Evolutionary conservation across 495 filamentous ascomycete genomes (phyloP), one percentile per base, ranked within the genome.

Genomic region (Penicillium simplicissimum): DNA sequence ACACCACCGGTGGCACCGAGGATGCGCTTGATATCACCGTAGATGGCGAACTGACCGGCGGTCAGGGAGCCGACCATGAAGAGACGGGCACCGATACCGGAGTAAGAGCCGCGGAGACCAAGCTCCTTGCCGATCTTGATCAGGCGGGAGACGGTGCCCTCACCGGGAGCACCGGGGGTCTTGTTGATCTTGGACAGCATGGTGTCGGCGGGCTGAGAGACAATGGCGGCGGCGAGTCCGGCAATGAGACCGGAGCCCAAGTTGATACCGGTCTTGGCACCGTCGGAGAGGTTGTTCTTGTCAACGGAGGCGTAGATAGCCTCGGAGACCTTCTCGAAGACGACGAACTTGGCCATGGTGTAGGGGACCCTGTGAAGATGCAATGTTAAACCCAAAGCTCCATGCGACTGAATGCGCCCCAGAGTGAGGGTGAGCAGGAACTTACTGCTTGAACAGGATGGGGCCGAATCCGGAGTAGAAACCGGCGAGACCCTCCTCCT

Each of bases 141-240:
- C 63, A 98, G 82, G 77, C 95, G 91, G 79, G 80, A 84, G 66
- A 87, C 89, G 71, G 93, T 98, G 74, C 94, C 87, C 85, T 98
- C 94, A 80, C 95, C 95, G 59, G 95, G 95, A 49, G 88, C 82
- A 78, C 95, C 95, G 81, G 91, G 92, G 79, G 92, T 96, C 92
- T 98, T 98, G 91, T 98, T 98, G 87, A 98, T 98, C 88, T 98
- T 98, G 83, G 84, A 89, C 69, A 98, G 88, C 95, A 98, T 98
- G 73, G 95, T 98, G 79, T 98, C 95, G 74, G 95, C 95, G 69
- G 95, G 94, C 82, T 98, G 95, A 48, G 95, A 98, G 70, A 98
- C 88, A 75, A 97, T 69, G 72, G 95, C 95, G 65, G 95, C 95
- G 63, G 95, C 94, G 82, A 98, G 94, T 90, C 95, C 94, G 73